Evolutionary conservation across 805 yeast species (phyloP).

Genomic region (Citeromyces nyonsensis): DNA sequence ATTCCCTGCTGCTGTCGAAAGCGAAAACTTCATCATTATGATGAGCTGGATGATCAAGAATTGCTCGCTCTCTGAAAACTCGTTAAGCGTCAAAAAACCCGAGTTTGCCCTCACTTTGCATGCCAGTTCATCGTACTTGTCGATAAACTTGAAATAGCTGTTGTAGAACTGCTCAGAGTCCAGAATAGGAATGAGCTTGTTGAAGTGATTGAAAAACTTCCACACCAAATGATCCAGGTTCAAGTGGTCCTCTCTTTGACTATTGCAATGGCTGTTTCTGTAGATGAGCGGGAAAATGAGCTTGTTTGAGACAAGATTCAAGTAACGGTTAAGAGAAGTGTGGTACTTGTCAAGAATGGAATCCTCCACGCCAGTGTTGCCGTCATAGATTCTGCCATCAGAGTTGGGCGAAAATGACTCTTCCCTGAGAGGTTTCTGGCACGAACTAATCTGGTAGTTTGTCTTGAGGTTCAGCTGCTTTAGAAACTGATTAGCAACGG

Average conservation of each 20-base stretch:
- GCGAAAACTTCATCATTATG: conserved; percentile 33
- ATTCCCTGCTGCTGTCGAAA: conserved; percentile 20
- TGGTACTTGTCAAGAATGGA: conserved; percentile 14
- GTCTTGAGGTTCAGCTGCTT: conserved; percentile 1
- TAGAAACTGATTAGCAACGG: conserved; percentile 1
- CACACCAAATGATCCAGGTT: conserved; percentile 27
- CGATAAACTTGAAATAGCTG: conserved; percentile 31
- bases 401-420: too few species aligned
- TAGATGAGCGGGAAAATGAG: conserved; percentile 15
- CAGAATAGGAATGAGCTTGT: conserved; percentile 36
- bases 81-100: conserved; percentile 18
- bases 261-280: conserved; percentile 2
- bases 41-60: conserved; percentile 32
- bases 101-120: conserved; percentile 25
- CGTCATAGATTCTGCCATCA: background rate
- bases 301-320: conserved; percentile 16
- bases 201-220: conserved; percentile 34
- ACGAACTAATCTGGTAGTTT: conserved; percentile 1
- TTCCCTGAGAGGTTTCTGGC: background rate
- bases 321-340: conserved; percentile 18
- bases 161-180: conserved; percentile 38
- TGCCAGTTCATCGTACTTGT: conserved; percentile 15
- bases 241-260: conserved; percentile 13
- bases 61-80: conserved; percentile 15
- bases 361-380: conserved; percentile 5